A percentile compares a stretch with the other conserved stretches of the same genome.
Evolutionary conservation across 202 grass and related monocot species (phyloP).

Genomic region (Bolboschoenoplectus hybrid): DNA sequence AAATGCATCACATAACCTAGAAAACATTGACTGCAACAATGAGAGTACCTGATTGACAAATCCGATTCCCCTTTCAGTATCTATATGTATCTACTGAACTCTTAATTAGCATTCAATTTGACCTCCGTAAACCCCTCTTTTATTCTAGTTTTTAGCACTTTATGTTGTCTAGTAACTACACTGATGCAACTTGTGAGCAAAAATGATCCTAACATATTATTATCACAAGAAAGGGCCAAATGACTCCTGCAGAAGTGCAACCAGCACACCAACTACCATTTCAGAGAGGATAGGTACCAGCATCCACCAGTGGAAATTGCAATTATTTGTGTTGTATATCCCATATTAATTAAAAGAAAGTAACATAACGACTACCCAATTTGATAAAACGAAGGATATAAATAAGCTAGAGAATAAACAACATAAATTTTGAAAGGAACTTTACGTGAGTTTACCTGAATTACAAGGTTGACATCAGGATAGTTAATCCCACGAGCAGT

Average conservation of each 20-base stretch:
- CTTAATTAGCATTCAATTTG: constrained; percentile 6
- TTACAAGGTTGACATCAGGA: constrained; percentile 88
- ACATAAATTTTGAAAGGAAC: neutral
- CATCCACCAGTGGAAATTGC: neutral
- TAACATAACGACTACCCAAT: neutral
- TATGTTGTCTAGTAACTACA: neutral
- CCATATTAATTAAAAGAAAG: neutral
- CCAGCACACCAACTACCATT: neutral
- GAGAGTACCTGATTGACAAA: constrained; percentile 20
- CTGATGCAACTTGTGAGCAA: neutral
- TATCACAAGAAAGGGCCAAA: neutral
- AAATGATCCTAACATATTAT: neutral
- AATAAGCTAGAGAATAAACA: neutral
- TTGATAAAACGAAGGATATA: neutral
- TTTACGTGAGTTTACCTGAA: constrained; percentile 60
- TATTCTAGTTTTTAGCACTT: neutral
- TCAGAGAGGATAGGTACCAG: neutral
- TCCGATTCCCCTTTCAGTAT: constrained; percentile 12
- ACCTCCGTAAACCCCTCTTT: neutral
- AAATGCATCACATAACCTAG: neutral
- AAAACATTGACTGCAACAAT: constrained; percentile 1
- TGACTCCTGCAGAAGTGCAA: neutral
- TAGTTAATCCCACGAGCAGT: constrained; percentile 80
- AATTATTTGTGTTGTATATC: neutral
- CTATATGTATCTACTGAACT: neutral